Base-by-base conservation (phyloP, 2,329 filamentous ascomycete species). In the Colletotrichum camelliae region DNA sequence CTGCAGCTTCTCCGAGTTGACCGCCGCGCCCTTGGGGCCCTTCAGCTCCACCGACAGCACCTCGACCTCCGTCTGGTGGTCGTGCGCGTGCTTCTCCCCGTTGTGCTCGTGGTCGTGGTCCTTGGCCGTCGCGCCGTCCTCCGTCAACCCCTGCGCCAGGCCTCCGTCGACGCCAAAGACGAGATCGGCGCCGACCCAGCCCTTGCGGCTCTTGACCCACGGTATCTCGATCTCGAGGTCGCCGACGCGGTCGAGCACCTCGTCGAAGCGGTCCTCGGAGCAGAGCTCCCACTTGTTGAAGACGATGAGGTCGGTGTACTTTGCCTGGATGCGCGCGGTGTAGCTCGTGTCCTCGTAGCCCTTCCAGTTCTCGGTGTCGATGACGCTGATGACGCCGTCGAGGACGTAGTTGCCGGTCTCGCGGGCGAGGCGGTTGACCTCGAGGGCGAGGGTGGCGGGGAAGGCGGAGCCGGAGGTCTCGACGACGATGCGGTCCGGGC, bases 331-430 rank as follows among this genome's bases (percentile, higher is more conserved):
- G 81, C 94, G 93, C 8, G 96, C 96, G 72, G 96, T 98, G 81
- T 95, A 96, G 74, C 93, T 95, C 29, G 94, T 97, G 84, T 97
- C 96, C 80, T 97, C 95, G 81, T 98, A 98, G 0, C 96, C 96
- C 81, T 92, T 88, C 96, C 96, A 98, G 82, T 98, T 98, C 89
- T 98, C 96, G 13, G 97, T 96, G 81, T 98, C 96, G 74, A 98
- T 93, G 27, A 98, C 96, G 80, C 92, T 95, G 77, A 98, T 91
- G 68, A 98, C 95, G 13, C 96, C 96, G 81, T 98, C 96, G 2
- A 98, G 90, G 7, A 91, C 89, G 81, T 96, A 98, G 1, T 91
- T 89, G 80, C 84, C 92, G 0, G 92, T 93, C 76, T 95, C 92
- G n/a, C 92, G 88, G 21, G 92, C 90, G 16, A 98, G 86, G 2